Evolutionary conservation across 202 grass and related monocot genomes (phyloP).

Genomic region (Elaeis oleifera): DNA sequence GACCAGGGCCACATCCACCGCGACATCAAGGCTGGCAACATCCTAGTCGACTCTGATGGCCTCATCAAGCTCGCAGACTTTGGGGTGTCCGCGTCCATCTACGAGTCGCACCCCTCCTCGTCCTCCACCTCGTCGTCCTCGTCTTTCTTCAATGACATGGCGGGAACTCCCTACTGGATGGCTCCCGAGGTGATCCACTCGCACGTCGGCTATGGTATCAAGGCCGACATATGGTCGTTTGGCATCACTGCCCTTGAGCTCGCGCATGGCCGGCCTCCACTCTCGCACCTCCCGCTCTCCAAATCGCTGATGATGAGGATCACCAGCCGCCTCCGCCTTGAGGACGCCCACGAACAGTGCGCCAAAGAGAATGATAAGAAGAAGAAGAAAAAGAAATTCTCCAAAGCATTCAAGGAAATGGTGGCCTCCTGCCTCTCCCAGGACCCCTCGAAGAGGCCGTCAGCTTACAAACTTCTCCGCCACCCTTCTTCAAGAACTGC

Average conservation of each 20-base stretch:
- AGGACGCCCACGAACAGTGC: slow-evolving; percentile 31
- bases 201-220: slow-evolving; percentile 77
- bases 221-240: slow-evolving; percentile 94
- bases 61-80: slow-evolving; percentile 82
- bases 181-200: slow-evolving; percentile 95
- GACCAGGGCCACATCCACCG: slow-evolving; percentile 80
- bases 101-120: slow-evolving; percentile 33
- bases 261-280: slow-evolving; percentile 70
- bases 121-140: slow-evolving; percentile 11
- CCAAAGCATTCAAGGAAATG: slow-evolving; percentile 88
- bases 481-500: slow-evolving; percentile 73
- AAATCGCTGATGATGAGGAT: slow-evolving; percentile 74
- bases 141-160: slow-evolving; percentile 65
- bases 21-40: slow-evolving; percentile 86
- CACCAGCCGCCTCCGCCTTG: slow-evolving; percentile 57
- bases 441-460: slow-evolving; percentile 62
- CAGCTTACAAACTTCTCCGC: slow-evolving; percentile 69
- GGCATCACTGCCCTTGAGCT: slow-evolving; percentile 91
- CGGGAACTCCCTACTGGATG: slow-evolving; percentile 92
- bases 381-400: slow-evolving; percentile 52
- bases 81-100: slow-evolving; percentile 86
- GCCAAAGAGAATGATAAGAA: slow-evolving; percentile 18
- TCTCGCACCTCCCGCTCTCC: slow-evolving; percentile 74
- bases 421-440: slow-evolving; percentile 63
- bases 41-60: slow-evolving; percentile 66